Percentiles rank a stretch among this genome's conserved stretches.
Evolutionary conservation across 176 grass and related monocot genomes (phyloP).

Genomic region (Areca catechu): DNA sequence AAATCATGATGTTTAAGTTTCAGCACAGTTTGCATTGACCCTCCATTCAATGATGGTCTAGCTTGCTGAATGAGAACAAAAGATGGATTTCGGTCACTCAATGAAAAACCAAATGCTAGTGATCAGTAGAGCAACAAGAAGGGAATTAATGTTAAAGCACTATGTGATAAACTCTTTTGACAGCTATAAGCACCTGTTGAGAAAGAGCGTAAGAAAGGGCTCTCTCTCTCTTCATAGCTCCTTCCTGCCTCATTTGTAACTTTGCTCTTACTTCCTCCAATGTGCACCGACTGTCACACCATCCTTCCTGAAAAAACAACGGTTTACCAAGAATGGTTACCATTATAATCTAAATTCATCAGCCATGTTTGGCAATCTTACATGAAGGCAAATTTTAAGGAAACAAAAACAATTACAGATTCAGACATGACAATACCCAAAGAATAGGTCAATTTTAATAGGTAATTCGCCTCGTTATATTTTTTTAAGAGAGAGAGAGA

Average conservation of each 20-base stretch:
- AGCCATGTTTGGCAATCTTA: too few relatives aligned
- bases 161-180: conserved; percentile 28
- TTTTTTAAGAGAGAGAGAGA: too few relatives aligned
- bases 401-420: too few relatives aligned
- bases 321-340: background rate
- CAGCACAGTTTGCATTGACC: conserved; percentile 28
- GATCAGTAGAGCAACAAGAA: background rate
- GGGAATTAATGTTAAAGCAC: background rate
- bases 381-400: too few relatives aligned
- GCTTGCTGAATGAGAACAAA: conserved; percentile 34
- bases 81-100: background rate
- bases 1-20: conserved; percentile 44
- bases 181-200: conserved; percentile 31
- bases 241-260: conserved; percentile 79
- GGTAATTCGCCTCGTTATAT: too few relatives aligned
- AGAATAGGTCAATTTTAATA: too few relatives aligned
- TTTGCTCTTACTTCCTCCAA: conserved; percentile 73
- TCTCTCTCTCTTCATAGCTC: conserved; percentile 71
- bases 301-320: conserved; percentile 57
- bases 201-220: conserved; percentile 67
- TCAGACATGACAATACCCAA: too few relatives aligned
- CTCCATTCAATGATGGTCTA: conserved; percentile 25
- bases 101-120: too few relatives aligned
- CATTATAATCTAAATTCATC: too few relatives aligned
- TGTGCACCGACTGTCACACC: conserved; percentile 81